Percentiles rank a stretch among this genome's conserved stretches.
phyloP scores from a whole-genome alignment of 2,329 filamentous ascomycete genomes.

The Cordyceps javanica region DNA sequence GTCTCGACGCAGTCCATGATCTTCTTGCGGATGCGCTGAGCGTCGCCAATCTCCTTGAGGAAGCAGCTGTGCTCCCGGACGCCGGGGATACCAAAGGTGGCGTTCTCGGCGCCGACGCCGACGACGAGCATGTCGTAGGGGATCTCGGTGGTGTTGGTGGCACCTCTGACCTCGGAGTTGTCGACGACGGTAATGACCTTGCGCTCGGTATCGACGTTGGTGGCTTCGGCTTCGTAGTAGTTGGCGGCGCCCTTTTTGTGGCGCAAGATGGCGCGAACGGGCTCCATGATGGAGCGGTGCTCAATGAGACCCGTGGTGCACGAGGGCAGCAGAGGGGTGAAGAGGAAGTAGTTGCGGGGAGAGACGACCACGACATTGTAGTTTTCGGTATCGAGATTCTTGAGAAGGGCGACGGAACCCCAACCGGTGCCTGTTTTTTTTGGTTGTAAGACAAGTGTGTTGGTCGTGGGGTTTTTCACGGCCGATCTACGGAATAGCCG shows the following conservation, averaged over 20 bases:
- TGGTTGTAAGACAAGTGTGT: conserved; percentile 14
- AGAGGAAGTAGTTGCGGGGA: conserved; percentile 98
- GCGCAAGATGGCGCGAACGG: conserved; percentile 89
- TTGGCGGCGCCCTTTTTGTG: conserved; percentile 91
- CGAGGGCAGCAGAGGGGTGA: conserved; percentile 93
- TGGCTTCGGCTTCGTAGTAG: conserved; percentile 97
- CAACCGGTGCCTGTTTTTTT: conserved; percentile 81
- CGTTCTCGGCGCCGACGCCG: conserved; percentile 95
- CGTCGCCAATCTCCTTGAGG: conserved; percentile 95
- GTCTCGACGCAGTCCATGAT: conserved; percentile 99
- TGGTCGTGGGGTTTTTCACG: neutral
- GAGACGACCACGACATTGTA: conserved; percentile 99
- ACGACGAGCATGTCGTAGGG: conserved; percentile 98
- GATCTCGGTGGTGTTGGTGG: conserved; percentile 75
- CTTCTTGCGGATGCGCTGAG: conserved; percentile 92
- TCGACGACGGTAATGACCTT: conserved; percentile 86
- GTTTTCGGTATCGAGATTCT: conserved; percentile 98
- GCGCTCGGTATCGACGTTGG: conserved; percentile 87
- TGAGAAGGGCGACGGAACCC: conserved; percentile 90
- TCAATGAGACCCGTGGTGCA: conserved; percentile 97
- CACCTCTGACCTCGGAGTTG: conserved; percentile 87
- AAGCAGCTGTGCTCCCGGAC: conserved; percentile 95
- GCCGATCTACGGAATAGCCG: conserved; percentile 12
- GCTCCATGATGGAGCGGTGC: conserved; percentile 99
- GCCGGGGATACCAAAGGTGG: conserved; percentile 95